Evolutionary conservation across 1,284 basidiomycete genomes (phyloP).

Genomic region (Tremellales sp.): DNA sequence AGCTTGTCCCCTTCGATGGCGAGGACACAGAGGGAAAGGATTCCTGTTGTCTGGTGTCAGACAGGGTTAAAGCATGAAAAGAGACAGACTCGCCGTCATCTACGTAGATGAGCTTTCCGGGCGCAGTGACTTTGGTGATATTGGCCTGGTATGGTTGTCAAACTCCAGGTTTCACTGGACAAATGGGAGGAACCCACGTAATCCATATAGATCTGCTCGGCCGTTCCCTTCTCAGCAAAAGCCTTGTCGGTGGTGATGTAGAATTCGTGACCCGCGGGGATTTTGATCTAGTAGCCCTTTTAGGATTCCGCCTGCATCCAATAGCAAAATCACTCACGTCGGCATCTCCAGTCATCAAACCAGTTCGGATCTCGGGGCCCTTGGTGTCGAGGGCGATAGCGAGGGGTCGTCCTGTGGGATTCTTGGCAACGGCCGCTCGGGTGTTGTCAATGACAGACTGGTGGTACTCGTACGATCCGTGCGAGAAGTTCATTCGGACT

Average conservation of each 20-base stretch:
- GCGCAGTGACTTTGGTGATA: slow-evolving; percentile 89
- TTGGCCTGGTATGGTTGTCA: slow-evolving; percentile 60
- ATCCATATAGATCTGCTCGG: slow-evolving; percentile 83
- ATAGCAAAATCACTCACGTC: slow-evolving; percentile 62
- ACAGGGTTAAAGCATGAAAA: not conserved
- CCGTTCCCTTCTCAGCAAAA: slow-evolving; percentile 74
- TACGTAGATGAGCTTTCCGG: slow-evolving; percentile 94
- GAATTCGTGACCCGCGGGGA: slow-evolving; percentile 92
- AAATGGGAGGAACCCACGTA: slow-evolving; percentile 60
- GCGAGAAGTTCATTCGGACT: slow-evolving; percentile 99
- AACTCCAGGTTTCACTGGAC: not conserved
- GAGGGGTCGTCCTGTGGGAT: slow-evolving; percentile 75
- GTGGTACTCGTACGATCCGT: slow-evolving; percentile 94
- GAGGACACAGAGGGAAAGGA: slow-evolving; percentile 89
- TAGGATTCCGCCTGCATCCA: not conserved
- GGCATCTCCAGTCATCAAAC: slow-evolving; percentile 77
- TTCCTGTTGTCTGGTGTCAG: slow-evolving; percentile 53
- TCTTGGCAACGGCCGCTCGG: slow-evolving; percentile 69
- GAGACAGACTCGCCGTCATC: slow-evolving; percentile 69
- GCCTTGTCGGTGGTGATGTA: slow-evolving; percentile 79
- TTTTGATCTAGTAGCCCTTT: slow-evolving; percentile 58
- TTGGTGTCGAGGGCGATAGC: slow-evolving; percentile 99
- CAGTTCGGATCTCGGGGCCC: slow-evolving; percentile 99
- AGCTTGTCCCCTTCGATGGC: slow-evolving; percentile 75
- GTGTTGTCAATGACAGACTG: slow-evolving; percentile 97